Base-by-base conservation (phyloP, 768 basidiomycete species). In the Exidia glandulosa region DNA sequence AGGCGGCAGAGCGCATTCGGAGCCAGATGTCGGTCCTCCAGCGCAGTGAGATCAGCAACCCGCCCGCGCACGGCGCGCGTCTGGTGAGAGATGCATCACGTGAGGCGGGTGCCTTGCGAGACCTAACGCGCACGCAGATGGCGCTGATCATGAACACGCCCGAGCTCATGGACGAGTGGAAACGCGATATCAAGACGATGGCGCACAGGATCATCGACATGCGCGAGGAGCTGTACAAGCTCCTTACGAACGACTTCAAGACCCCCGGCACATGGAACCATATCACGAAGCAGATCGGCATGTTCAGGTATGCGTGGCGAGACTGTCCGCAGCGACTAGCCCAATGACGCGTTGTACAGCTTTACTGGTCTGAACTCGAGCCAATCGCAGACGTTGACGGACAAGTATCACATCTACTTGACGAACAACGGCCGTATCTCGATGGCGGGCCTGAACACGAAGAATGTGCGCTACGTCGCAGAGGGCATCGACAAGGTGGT, bases 221-320 rank as follows among this genome's bases (percentile, higher is more conserved):
- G 94, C 83, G 96, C 45, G 75, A 82, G 63, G 81, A 88, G 74
- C 78, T 99, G 65, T 79, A 83, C 77, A 74, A 80, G 59, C 69
- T 89, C 66, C 72, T 96, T 69, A 87, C 81, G 23, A 79, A 90
- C 63, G 85, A 88, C 70, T 72, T 92, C 64, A 81, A 88, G 68
- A 94, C 91, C 57, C 94, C 94, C 3, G 92, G 94, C 5, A 84
- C 83, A 68, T 99, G 96, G 96, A 83, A 86, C n/a, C 95, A 98
- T 73, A 95, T 99, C 67, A 76, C 87, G 66, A 82, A 84, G 57
- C 96, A 98, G 78, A 98, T 98, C 73, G 95, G 94, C 60, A 96
- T 95, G 94, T 96, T 94, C 80, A 92, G 89, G 85, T 92, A 70
- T 62, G 78, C 67, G 55, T 59, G n/a, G 37, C 45, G 27, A 64